Base-by-base conservation (phyloP, 345 rosid species). In the Sisymbrium altissimum region DNA sequence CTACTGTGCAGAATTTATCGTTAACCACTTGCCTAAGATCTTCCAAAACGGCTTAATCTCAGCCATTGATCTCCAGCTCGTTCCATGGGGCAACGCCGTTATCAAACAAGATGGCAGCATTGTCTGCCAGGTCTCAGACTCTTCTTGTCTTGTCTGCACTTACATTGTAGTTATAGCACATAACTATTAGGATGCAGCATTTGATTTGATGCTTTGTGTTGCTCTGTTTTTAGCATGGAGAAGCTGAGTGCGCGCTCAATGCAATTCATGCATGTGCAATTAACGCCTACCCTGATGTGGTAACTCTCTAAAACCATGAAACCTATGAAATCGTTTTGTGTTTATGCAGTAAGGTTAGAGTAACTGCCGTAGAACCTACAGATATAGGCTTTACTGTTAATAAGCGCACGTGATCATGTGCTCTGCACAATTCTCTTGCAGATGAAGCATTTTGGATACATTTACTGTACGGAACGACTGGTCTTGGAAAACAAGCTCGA, bases 21-120 rank as follows among this genome's bases (percentile, higher is more conserved):
- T 83, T 7, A 86, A 94, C 74, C 81, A 82, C 77, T 78, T 94
- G 62, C 83, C 75, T 6, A 85, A 86, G 79, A 58, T 89, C 67
- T 89, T 94, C 57, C 64, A 84, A 23, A 56, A 13, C 23, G 88
- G 84, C 4, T 89, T 93, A 69, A 77, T 77, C 77, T 81, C 89
- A 73, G 74, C 87, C 68, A 81, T 91, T 81, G 74, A 88, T 74
- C 96, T 91, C 74, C 83, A 86, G 60, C 58, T 91, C 68, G 38
- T 91, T 19, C 98, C 98, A 3, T 93, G 91, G 97, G 98, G 98
- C 49, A 93, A 93, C 64, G 67, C 91, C 55, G 29, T 81, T 63
- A 18, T 83, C 35, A 39, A 23, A 63, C 67, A 76, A 30, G 73
- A 73, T 57, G 84, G 84, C 32, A 19, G 82, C 81, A 61, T 86